These are phyloP conservation scores for Venturia nashicola DNA, from an alignment of 2,329 filamentous ascomycete genomes.

Conservation along the genomic window DNA sequence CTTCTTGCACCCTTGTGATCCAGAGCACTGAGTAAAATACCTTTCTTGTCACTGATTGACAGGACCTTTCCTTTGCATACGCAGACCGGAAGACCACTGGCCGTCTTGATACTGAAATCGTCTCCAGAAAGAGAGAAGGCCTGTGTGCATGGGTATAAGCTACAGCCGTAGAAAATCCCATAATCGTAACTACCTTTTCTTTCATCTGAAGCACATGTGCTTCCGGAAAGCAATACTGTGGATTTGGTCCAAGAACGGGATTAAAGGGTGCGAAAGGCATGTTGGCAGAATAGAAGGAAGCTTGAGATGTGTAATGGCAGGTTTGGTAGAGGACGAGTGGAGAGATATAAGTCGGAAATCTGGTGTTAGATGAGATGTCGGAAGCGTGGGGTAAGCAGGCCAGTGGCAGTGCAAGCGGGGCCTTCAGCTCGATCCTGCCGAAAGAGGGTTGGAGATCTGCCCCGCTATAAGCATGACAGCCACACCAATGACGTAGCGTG, in stretches of 20 bases:
- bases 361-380: not conserved
- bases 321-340: not conserved
- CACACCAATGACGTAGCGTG: not conserved
- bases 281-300: not conserved
- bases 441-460: not conserved
- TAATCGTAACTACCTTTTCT: not conserved
- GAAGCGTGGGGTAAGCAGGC: not conserved
- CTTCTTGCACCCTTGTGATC: not conserved
- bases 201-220: conserved; percentile 21
- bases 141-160: conserved; percentile 36
- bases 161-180: too few relatives aligned
- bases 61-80: conserved; percentile 44
- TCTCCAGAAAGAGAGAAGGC: conserved; percentile 50
- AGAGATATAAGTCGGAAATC: not conserved
- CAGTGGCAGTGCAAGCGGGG: not conserved
- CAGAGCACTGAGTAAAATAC: conserved; percentile 12
- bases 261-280: conserved; percentile 14
- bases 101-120: conserved; percentile 49
- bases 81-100: conserved; percentile 41
- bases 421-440: not conserved
- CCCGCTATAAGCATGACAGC: not conserved
- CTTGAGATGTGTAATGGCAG: not conserved
- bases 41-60: conserved; percentile 43
- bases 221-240: conserved; percentile 33
- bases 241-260: conserved; percentile 20